Percentiles rank a stretch among this genome's conserved stretches.
phyloP scores from a whole-genome alignment of 257 asterid species.

The Linderniella brevidens region DNA sequence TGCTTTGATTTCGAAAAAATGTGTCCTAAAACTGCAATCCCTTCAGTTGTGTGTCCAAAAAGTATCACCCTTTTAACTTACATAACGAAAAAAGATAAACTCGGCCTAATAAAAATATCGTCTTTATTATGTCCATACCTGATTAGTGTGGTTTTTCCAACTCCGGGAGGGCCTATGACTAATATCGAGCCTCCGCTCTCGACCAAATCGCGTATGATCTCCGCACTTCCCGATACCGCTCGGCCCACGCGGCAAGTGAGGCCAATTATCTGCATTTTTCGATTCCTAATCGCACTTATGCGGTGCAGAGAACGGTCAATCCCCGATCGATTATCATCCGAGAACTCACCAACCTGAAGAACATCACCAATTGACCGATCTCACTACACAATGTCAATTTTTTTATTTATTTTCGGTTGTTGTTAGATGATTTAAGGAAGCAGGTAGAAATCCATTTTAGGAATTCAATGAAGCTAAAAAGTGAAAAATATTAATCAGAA shows the following conservation, averaged over 20 bases:
- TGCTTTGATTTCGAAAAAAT: too few relatives aligned
- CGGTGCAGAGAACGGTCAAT: constrained; percentile 84
- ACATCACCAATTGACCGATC: constrained; percentile 9
- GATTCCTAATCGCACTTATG: constrained; percentile 88
- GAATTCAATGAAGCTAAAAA: too few relatives aligned
- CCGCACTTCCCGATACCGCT: constrained; percentile 98
- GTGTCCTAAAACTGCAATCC: too few relatives aligned
- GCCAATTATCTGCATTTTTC: constrained; percentile 87
- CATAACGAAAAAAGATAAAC: not conserved
- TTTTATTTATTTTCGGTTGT: not conserved
- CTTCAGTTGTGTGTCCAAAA: too few relatives aligned
- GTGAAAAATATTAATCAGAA: too few relatives aligned
- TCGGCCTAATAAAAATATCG: not conserved
- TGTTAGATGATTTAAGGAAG: constrained; percentile 5
- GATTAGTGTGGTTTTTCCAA: constrained; percentile 92
- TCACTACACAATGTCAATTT: not conserved
- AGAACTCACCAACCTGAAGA: constrained; percentile 80
- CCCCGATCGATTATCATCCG: constrained; percentile 95
- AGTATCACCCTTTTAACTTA: too few relatives aligned
- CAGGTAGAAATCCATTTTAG: too few relatives aligned
- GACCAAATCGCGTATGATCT: constrained; percentile 69
- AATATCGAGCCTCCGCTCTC: constrained; percentile 84
- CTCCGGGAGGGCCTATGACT: constrained; percentile 98
- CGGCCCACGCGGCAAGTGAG: constrained; percentile 97
- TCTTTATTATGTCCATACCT: constrained; percentile 25